Evolutionary conservation across 108 stramenopile species (phyloP), one percentile per base, ranked within the genome.

Genomic region (Halocafeteria seosinensis): DNA sequence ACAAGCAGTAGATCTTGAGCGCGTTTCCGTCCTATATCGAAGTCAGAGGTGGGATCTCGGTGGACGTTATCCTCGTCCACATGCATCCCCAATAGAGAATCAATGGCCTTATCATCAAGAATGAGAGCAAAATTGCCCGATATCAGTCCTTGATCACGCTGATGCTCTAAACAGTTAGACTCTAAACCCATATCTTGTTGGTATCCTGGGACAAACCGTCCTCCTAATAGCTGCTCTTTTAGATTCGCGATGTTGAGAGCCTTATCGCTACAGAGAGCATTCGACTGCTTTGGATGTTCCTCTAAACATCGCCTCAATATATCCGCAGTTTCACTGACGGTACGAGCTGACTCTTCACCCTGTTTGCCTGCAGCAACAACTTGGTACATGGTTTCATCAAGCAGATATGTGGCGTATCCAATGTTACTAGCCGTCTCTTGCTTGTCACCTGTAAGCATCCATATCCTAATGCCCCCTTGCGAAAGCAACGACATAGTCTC

Each of bases 361-460:
- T 17, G 17, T 47, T n/a, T 17, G 42, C n/a, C n/a, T 47, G n/a
- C 21, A 47, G 53, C 12, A 5, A 12, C 5, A 28, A 75, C 53
- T 61, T 73, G 67, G 66, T 73, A 63, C 17, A 77, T 6, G 0
- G 38, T 35, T 55, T 71, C 61, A 24, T 75, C 67, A 34, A 77
- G 55, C 55, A 77, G 66, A 17, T 68, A 55, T 38, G 73, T 74
- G 3, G 78, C 72, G 31, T 59, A 11, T 3, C 76, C 80, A 34
- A 80, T 80, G 66, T 80, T 80, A 61, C 78, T 73, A 11, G 79
- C 77, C 21, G 79, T 80, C 70, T 78, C 79, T 42, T 72, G 50
- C 37, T 80, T 80, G 62, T 80, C 79, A 9, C 79, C 79, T 3
- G 79, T 80, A 5, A 80, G 68, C 58, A 80, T 74, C 77, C 77